Evolutionary conservation across 495 filamentous ascomycete genomes (phyloP), one percentile per base, ranked within the genome.

Genomic region (Aspergillus hancockii): DNA sequence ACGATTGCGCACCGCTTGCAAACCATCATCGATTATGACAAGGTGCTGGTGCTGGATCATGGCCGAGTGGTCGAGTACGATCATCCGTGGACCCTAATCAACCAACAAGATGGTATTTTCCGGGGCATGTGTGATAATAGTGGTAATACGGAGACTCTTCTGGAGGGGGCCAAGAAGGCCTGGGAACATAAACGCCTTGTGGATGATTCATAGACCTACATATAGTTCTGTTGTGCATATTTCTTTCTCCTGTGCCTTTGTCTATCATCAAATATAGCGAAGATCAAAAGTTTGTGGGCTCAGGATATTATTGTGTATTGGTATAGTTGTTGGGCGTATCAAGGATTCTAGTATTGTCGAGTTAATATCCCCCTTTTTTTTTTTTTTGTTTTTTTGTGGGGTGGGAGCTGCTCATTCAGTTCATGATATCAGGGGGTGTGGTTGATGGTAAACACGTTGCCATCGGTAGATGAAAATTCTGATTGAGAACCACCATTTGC

Each of bases 1-100:
- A 98, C 95, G 0, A 98, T 99, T 64, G 95, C 95, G n/a, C 95
- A 99, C 72, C 87, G 95, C 13, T 80, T 99, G 57, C 91, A 97
- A 63, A 98, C 93, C 0, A 96, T 99, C 65, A 90, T 92, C 49
- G 95, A 98, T 67, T 98, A 98, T 68, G 93, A 98, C 76, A 97
- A 96, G 79, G 94, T 99, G n/a, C 80, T 98, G 6, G 92, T 98
- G 13, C 79, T 99, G 25, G 95, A 99, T 65, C 90, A 92, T 66
- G 95, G 95, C 25, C 71, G 77, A 34, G 89, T 99, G 18, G 81
- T 94, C 19, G 93, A 99, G 74, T 98, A 82, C 70, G 95, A 88
- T 40, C 87, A 93, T 63, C 95, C 95, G 18, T 89, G 89, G 78
- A 85, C 89, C 60, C 74, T 97, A 28, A 76, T 97, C 55, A 77